A percentile compares a stretch with the other conserved stretches of the same genome.
Evolutionary conservation across 768 basidiomycete species (phyloP).

Genomic region (Rhodotorula toruloides): DNA sequence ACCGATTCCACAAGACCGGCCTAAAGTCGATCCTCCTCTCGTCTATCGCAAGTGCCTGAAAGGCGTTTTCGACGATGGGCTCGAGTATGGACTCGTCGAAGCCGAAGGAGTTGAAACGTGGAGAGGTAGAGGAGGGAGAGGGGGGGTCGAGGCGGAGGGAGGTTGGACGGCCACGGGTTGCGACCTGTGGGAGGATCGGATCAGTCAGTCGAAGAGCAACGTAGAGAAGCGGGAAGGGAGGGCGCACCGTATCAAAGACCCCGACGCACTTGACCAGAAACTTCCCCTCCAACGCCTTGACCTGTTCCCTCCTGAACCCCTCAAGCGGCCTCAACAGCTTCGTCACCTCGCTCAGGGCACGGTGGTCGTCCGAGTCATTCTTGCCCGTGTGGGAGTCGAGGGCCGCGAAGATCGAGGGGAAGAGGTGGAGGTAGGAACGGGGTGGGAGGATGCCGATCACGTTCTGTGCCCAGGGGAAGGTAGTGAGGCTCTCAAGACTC

Average conservation of each 20-base stretch:
- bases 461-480: not conserved
- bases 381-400: constrained; percentile 18
- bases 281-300: not conserved
- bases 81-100: constrained; percentile 17
- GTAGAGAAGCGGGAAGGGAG: not conserved
- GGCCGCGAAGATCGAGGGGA: constrained; percentile 23
- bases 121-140: not conserved
- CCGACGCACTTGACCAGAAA: constrained; percentile 18
- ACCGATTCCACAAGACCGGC: constrained; percentile 16
- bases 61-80: constrained; percentile 1
- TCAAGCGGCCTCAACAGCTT: not conserved
- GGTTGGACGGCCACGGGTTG: constrained; percentile 19
- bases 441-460: constrained; percentile 23
- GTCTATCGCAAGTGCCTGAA: constrained; percentile 24
- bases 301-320: not conserved
- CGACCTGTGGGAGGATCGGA: not conserved
- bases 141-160: not conserved
- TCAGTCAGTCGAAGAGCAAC: not conserved
- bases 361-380: not conserved
- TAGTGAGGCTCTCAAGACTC: not conserved
- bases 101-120: constrained; percentile 15
- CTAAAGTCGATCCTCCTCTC: constrained; percentile 15
- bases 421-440: constrained; percentile 6
- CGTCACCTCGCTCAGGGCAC: not conserved
- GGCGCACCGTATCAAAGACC: constrained; percentile 20